These are phyloP conservation scores for Entomortierella lignicola DNA, from an alignment of 192 early-diverging fungal genomes.

Conservation along the genomic window DNA sequence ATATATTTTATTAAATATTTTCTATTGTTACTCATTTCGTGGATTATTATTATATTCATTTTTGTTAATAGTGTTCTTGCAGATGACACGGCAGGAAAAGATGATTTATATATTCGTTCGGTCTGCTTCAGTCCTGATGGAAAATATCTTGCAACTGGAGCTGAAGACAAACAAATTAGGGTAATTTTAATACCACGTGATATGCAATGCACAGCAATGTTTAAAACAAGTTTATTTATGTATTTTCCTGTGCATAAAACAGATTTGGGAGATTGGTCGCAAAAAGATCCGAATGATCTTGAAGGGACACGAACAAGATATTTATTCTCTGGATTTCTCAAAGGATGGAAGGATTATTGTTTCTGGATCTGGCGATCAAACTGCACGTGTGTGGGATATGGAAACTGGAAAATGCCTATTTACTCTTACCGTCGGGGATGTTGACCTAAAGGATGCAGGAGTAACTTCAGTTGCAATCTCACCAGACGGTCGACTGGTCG, in stretches of 20 bases:
- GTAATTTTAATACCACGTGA: constrained; percentile 38
- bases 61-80: constrained; percentile 69
- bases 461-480: constrained; percentile 96
- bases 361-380: constrained; percentile 88
- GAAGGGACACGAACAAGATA: constrained; percentile 94
- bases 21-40: too few relatives aligned
- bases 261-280: constrained; percentile 77
- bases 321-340: constrained; percentile 96
- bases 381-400: constrained; percentile 90
- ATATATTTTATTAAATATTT: too few relatives aligned
- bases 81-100: constrained; percentile 80
- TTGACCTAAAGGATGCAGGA: constrained; percentile 87
- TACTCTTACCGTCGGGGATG: constrained; percentile 83
- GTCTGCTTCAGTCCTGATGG: constrained; percentile 97
- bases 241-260: neutral
- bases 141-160: constrained; percentile 91
- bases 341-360: constrained; percentile 90
- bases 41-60: neutral
- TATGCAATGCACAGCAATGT: neutral
- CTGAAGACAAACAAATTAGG: constrained; percentile 95
- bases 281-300: constrained; percentile 74
- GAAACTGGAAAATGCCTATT: constrained; percentile 77
- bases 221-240: neutral
- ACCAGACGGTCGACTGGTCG: constrained; percentile 88
- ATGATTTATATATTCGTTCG: constrained; percentile 95